Evolutionary conservation across 768 basidiomycete species (phyloP).

Genomic region (Favolaschia claudopus): DNA sequence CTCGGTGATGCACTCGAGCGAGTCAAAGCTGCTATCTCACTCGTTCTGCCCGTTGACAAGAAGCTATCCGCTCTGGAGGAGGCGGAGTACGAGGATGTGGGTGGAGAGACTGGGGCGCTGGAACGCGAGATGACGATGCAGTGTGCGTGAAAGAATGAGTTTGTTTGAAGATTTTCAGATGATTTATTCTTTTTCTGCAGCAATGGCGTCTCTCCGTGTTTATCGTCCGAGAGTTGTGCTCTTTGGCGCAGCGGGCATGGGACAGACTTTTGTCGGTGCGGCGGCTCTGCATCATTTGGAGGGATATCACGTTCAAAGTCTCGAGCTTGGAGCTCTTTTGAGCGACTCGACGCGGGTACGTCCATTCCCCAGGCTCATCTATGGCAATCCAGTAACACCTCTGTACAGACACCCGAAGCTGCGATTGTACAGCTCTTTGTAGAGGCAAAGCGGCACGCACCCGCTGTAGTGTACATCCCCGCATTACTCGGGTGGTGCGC

Average conservation of each 20-base stretch:
- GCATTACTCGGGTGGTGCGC: constrained; percentile 87
- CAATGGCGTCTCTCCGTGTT: constrained; percentile 90
- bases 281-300: constrained; percentile 94
- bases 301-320: constrained; percentile 93
- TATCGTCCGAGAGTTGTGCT: constrained; percentile 90
- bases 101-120: constrained; percentile 80
- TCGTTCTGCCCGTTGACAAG: constrained; percentile 83
- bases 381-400: constrained; percentile 4
- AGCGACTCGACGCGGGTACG: constrained; percentile 89
- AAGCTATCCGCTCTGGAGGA: constrained; percentile 89
- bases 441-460: constrained; percentile 97
- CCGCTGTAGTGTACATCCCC: constrained; percentile 94
- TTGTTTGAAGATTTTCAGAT: neutral
- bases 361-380: constrained; percentile 2
- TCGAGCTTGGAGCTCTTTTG: constrained; percentile 89
- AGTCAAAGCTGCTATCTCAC: constrained; percentile 75
- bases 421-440: constrained; percentile 94
- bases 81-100: constrained; percentile 88
- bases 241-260: constrained; percentile 86
- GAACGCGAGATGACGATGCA: constrained; percentile 90
- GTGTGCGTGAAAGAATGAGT: constrained; percentile 57
- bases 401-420: constrained; percentile 81
- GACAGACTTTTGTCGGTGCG: constrained; percentile 88
- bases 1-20: constrained; percentile 72
- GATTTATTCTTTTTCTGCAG: constrained; percentile 47